These are phyloP conservation scores for Amaranthus tricolor DNA, from an alignment of 179 eudicot species.

Conservation along the genomic window DNA sequence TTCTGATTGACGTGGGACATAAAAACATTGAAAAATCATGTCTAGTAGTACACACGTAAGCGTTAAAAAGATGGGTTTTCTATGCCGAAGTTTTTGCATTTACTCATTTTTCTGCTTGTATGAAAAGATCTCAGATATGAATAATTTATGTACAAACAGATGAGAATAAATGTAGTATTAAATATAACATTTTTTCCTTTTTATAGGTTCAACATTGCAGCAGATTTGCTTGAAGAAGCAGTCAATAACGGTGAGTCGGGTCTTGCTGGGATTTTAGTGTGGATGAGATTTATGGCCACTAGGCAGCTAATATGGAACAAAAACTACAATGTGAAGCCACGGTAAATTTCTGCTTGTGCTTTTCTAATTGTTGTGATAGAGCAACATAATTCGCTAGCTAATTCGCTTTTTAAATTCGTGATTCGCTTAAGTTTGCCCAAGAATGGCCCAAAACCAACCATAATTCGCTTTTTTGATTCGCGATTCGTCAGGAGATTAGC, in stretches of 20 bases:
- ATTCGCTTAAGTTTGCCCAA: too few species aligned
- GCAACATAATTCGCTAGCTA: too few species aligned
- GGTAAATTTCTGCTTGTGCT: slow-evolving; percentile 42
- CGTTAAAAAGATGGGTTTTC: background rate
- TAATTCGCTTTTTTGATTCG: too few species aligned
- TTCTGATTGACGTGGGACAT: background rate
- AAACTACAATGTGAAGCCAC: slow-evolving; percentile 96
- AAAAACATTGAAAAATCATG: background rate
- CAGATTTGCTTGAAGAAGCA: slow-evolving; percentile 84
- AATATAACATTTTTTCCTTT: background rate
- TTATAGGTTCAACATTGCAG: slow-evolving; percentile 90
- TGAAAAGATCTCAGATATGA: background rate
- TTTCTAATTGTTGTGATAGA: background rate
- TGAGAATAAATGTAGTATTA: background rate
- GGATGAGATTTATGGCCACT: slow-evolving; percentile 99
- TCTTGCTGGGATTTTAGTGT: slow-evolving; percentile 91
- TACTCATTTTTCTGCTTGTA: background rate
- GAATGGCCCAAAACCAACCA: too few species aligned
- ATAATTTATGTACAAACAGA: background rate
- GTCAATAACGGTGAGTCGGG: slow-evolving; percentile 75
- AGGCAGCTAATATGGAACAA: slow-evolving; percentile 98
- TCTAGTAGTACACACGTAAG: background rate
- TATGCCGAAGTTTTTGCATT: background rate
- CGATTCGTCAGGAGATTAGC: too few species aligned
- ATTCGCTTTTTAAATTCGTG: too few species aligned